These are phyloP conservation scores for Podospora appendiculata DNA, from an alignment of 495 filamentous ascomycete species.

Conservation along the genomic window DNA sequence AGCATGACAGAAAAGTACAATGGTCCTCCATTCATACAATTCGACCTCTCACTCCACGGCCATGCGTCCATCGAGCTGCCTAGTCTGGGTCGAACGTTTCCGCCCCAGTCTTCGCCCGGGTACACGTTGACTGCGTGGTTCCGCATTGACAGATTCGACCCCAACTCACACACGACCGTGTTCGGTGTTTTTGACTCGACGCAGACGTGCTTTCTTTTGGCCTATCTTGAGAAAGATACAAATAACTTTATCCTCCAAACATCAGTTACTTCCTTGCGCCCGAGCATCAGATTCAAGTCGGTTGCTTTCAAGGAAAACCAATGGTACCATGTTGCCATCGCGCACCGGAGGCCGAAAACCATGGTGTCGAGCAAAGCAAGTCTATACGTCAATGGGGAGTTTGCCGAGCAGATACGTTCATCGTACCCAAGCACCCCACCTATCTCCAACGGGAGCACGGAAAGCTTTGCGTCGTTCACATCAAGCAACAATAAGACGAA, in stretches of 20 bases:
- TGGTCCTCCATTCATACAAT: constrained; percentile 78
- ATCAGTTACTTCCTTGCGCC: constrained; percentile 74
- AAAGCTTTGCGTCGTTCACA: constrained; percentile 52
- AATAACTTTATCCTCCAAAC: constrained; percentile 93
- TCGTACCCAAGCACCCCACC: constrained; percentile 73
- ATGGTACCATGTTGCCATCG: constrained; percentile 91
- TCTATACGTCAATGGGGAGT: constrained; percentile 87
- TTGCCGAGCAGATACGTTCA: constrained; percentile 84
- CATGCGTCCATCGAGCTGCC: constrained; percentile 84
- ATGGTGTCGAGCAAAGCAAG: constrained; percentile 74
- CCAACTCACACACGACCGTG: constrained; percentile 79
- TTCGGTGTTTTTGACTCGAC: constrained; percentile 92
- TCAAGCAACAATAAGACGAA: constrained; percentile 48
- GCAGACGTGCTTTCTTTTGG: constrained; percentile 89
- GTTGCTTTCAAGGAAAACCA: constrained; percentile 59
- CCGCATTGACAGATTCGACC: constrained; percentile 77
- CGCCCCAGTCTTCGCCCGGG: constrained; percentile 60
- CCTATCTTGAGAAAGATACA: constrained; percentile 92
- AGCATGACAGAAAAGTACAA: constrained; percentile 63
- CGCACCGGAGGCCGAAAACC: constrained; percentile 71
- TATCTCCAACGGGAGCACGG: constrained; percentile 46
- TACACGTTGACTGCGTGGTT: constrained; percentile 90
- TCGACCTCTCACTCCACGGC: constrained; percentile 83
- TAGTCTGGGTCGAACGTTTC: constrained; percentile 74
- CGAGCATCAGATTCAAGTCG: constrained; percentile 90